Base-by-base conservation (phyloP, 495 filamentous ascomycete species). In the Niebla homalea region DNA sequence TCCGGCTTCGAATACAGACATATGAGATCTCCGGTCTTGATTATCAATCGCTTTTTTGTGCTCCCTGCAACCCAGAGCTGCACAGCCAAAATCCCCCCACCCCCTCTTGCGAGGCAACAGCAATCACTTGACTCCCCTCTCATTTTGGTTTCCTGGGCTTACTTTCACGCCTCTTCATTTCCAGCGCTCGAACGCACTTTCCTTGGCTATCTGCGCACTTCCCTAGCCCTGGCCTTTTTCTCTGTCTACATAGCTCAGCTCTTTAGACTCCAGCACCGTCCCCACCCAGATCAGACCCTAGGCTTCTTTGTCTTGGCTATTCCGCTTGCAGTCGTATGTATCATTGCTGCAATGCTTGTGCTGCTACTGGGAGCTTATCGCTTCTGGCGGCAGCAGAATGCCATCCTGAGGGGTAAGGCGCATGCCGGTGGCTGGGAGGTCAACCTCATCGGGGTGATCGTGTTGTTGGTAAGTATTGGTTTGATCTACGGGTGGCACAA, bases 131-230 rank as follows among this genome's bases (percentile, higher is more conserved):
- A 10, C 7, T 26, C 1, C 40, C 1, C 21, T 12, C 15, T 36
- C 45, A 14, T 6, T 12, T 7, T 15, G 15, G 4, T 21, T n/a
- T n/a, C 10, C 14, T 20, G 32, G 20, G 12, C 53, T 55, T 37
- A 57, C 48, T 21, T 16, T 51, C 22, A 35, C 42, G 4, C 14
- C 35, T 36, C n/a, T 1, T 41, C 4, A 39, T n/a, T n/a, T 44
- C 42, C 60, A 89, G 87, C 85, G 25, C 71, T 87, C 22, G 84
- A 92, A 64, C 71, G 84, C 50, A 92, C 84, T 32, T 90, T 84
- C 61, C 78, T 90, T 40, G 79, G 72, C 44, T 89, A 89, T 64
- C 71, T 87, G 38, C 80, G 85, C 45, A 88, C 84, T 7, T 84
- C 83, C 0, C 62, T 84, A 21, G 68, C 77, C 6, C 67, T 90